Evolutionary conservation across 371 early-diverging fungal species (phyloP).

Genomic region (Apophysomyces ossiformis): DNA sequence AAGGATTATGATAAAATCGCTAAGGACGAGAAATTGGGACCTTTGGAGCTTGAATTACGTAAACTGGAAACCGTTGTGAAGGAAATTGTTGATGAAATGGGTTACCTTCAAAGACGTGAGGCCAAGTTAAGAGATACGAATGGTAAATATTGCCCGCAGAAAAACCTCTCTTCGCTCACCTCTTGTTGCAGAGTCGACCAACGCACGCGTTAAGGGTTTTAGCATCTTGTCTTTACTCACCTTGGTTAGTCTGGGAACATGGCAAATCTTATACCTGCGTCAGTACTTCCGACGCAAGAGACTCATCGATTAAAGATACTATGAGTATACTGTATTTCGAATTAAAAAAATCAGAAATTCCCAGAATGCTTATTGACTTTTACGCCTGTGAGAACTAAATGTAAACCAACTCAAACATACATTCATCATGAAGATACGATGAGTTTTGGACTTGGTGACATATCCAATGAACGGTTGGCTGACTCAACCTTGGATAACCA

Average conservation of each 20-base stretch:
- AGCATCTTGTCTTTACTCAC: conserved; percentile 71
- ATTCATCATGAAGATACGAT: too few relatives aligned
- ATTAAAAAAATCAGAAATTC: conserved; percentile 3
- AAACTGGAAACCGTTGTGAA: conserved; percentile 74
- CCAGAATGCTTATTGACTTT: too few relatives aligned
- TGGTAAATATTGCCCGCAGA: conserved; percentile 54
- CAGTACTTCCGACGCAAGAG: conserved; percentile 90
- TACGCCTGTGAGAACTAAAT: too few relatives aligned
- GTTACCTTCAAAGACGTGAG: conserved; percentile 76
- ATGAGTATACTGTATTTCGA: background rate
- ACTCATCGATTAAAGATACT: conserved; percentile 62
- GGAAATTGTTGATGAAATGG: conserved; percentile 79
- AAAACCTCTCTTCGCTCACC: conserved; percentile 9
- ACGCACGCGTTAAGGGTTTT: conserved; percentile 82
- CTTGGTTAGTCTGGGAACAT: conserved; percentile 71
- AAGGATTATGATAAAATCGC: conserved; percentile 67
- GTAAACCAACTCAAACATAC: too few relatives aligned
- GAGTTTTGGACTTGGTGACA: too few relatives aligned
- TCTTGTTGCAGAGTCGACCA: conserved; percentile 73
- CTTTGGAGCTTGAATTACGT: conserved; percentile 83
- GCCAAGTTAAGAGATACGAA: conserved; percentile 82
- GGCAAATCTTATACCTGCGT: conserved; percentile 85
- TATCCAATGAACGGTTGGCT: too few relatives aligned
- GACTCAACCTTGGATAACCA: too few relatives aligned
- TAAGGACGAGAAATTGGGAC: conserved; percentile 77